These are phyloP conservation scores for Pleurotus ostreatus DNA, from an alignment of 768 basidiomycete genomes.

Conservation along the genomic window DNA sequence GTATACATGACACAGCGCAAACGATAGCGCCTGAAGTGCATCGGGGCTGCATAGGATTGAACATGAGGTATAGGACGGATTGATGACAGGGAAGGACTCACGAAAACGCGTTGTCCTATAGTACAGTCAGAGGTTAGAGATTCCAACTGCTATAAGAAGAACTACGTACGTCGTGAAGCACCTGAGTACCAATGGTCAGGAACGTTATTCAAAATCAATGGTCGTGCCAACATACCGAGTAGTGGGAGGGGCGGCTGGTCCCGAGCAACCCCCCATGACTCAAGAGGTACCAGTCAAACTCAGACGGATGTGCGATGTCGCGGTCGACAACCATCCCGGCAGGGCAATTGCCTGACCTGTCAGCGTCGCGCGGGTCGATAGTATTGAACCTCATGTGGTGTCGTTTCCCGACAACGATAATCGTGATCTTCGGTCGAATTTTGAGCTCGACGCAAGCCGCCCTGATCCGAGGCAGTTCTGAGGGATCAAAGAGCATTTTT, in stretches of 20 bases:
- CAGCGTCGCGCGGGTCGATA: conserved; percentile 37
- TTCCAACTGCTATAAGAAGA: background rate
- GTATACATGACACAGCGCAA: conserved; percentile 53
- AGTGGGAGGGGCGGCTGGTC: conserved; percentile 63
- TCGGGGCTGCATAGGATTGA: conserved; percentile 37
- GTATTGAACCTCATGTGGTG: conserved; percentile 68
- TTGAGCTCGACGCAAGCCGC: conserved; percentile 58
- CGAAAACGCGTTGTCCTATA: conserved; percentile 46
- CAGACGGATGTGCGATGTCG: conserved; percentile 65
- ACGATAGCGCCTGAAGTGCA: conserved; percentile 60
- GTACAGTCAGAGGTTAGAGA: background rate
- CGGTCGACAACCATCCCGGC: conserved; percentile 79
- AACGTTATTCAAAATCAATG: no score
- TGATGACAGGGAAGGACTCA: conserved; percentile 15
- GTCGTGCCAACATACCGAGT: conserved; percentile 20
- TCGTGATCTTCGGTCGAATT: conserved; percentile 64
- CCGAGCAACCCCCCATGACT: conserved; percentile 77
- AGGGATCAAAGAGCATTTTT: background rate
- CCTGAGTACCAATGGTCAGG: conserved; percentile 11
- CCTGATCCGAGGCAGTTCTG: conserved; percentile 21
- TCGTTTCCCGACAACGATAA: conserved; percentile 78
- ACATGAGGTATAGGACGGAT: background rate
- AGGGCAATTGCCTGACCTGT: conserved; percentile 67
- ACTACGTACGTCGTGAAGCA: conserved; percentile 33
- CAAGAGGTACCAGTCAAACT: conserved; percentile 78